Base-by-base conservation (phyloP, 768 basidiomycete genomes). In the Kwoniella shandongensis region DNA sequence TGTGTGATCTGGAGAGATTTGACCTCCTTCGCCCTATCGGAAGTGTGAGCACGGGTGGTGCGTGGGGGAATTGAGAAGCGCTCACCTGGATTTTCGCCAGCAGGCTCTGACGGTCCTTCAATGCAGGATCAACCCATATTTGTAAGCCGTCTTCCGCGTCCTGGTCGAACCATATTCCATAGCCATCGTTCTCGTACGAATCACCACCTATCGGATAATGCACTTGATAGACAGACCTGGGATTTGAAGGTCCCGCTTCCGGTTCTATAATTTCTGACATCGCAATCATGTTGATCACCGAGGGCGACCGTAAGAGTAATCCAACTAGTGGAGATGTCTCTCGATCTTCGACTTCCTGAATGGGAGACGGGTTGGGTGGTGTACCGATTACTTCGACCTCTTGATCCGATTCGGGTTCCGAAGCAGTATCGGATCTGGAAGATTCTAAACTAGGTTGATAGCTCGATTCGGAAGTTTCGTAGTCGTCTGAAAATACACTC, bases 71-170 rank as follows among this genome's bases (percentile, higher is more conserved):
- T 39, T 6, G 30, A 50, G 6, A 35, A 36, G n/a, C 20, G 40
- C 59, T 40, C 1, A 61, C 59, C 59, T 61, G 40, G 25, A 61
- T 44, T 29, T 39, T 38, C 36, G 23, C 23, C 27, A 61, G 26
- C 42, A 61, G 12, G 13, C 38, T 32, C 12, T 3, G 20, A 15
- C 48, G 35, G 18, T 32, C 42, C 15, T 13, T 39, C 44, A 65
- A 23, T 1, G 38, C 20, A 4, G 55, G 40, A 40, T 67, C 65
- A 20, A 67, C 54, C 65, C 65, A 67, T 20, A 67, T 51, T 22
- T 51, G 11, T 13, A 67, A 27, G 4, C 25, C 27, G 1, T 55
- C 58, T 13, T 54, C 51, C 15, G 44, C 30, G 15, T 54, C 46
- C 22, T 47, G 49, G 29, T 59, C 47, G 4, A 41, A 22, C 27